Evolutionary conservation across 345 rosid genomes (phyloP).

Genomic region (Salix exigua): DNA sequence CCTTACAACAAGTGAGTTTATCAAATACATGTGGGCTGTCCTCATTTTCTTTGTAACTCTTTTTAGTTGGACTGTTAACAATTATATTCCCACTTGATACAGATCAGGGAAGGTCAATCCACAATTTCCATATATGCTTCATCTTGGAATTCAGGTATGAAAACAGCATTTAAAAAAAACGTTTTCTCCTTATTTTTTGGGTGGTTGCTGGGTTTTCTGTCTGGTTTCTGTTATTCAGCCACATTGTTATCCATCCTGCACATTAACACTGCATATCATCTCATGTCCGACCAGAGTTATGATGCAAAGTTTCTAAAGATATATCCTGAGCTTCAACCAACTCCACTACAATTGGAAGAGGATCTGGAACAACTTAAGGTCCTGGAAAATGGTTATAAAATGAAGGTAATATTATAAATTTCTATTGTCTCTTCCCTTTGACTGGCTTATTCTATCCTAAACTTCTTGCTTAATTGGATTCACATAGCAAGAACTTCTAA

Average conservation of each 20-base stretch:
- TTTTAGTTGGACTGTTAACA: constrained; percentile 3
- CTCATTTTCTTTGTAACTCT: background rate
- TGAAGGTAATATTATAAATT: constrained; percentile 62
- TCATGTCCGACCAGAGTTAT: constrained; percentile 55
- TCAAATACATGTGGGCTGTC: background rate
- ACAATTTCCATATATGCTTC: constrained; percentile 83
- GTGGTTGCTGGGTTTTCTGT: background rate
- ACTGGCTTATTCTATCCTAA: background rate
- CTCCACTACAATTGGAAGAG: constrained; percentile 89
- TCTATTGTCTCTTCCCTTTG: background rate
- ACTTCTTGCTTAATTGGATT: background rate
- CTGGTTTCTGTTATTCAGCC: background rate
- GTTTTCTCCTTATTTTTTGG: background rate
- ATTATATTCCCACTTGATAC: constrained; percentile 20
- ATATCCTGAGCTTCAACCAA: constrained; percentile 76
- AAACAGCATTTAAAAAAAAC: background rate
- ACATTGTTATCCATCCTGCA: background rate
- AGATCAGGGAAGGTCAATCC: constrained; percentile 80
- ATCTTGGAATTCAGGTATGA: constrained; percentile 93
- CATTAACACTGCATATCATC: background rate
- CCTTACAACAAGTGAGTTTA: constrained; percentile 80
- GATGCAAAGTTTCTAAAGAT: constrained; percentile 81
- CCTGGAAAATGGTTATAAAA: constrained; percentile 91
- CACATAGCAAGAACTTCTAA: background rate
- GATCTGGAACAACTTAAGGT: constrained; percentile 98